Evolutionary conservation across 257 asterid genomes (phyloP).

Genomic region (Fraxinus excelsior): DNA sequence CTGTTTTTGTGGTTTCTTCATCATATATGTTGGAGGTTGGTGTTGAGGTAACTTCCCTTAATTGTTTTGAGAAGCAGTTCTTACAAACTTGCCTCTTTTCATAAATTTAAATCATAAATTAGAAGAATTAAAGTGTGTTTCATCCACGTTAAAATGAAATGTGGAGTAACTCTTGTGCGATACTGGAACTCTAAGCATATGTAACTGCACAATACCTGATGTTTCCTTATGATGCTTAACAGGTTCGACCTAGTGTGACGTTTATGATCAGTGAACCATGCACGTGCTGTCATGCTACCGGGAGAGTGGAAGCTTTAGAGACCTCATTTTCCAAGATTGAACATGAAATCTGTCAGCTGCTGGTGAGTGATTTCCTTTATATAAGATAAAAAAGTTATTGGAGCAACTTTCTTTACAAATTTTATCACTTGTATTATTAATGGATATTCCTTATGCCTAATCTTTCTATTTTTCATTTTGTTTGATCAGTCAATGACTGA

Average conservation of each 20-base stretch:
- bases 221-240: slow-evolving; percentile 31
- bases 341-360: slow-evolving; percentile 81
- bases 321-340: slow-evolving; percentile 93
- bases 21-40: background rate
- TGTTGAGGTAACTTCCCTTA: background rate
- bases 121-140: background rate
- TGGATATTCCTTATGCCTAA: slow-evolving; percentile 11
- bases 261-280: slow-evolving; percentile 98
- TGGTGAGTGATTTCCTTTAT: slow-evolving; percentile 41
- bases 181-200: slow-evolving; percentile 19
- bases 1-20: background rate
- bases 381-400: background rate
- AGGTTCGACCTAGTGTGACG: slow-evolving; percentile 97
- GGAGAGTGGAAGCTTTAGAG: slow-evolving; percentile 95
- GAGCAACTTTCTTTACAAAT: slow-evolving; percentile 11
- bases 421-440: slow-evolving; percentile 2
- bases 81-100: background rate
- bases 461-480: slow-evolving; percentile 19
- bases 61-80: background rate
- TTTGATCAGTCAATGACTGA: slow-evolving; percentile 69
- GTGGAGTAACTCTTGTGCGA: background rate
- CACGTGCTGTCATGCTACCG: slow-evolving; percentile 87
- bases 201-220: slow-evolving; percentile 15
- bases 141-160: background rate
- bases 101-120: background rate